Evolutionary conservation across 2,329 filamentous ascomycete species (phyloP).

Genomic region (Pseudogymnoascus sp.): DNA sequence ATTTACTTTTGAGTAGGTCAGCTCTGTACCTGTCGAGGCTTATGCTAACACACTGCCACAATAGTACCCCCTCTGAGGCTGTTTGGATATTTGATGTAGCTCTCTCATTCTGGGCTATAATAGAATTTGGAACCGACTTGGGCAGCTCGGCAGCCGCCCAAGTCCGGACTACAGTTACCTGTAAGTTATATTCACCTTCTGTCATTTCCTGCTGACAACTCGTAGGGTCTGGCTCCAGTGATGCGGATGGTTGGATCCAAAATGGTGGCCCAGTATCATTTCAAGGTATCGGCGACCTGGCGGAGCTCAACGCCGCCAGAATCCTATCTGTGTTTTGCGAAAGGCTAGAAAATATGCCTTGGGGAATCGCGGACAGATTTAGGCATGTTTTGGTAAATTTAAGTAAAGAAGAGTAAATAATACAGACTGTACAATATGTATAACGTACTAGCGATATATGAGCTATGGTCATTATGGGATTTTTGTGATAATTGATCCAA

Average conservation of each 20-base stretch:
- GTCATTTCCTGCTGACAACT: background rate
- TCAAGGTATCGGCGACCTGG: slow-evolving; percentile 14
- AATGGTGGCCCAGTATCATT: slow-evolving; percentile 15
- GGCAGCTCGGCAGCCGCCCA: background rate
- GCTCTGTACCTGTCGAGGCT: background rate
- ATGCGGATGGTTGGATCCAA: slow-evolving; percentile 15
- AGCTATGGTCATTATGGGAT: too few relatives aligned
- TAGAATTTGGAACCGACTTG: slow-evolving; percentile 13
- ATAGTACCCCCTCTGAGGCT: slow-evolving; percentile 14
- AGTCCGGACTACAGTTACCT: slow-evolving; percentile 12
- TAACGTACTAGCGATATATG: background rate
- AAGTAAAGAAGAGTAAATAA: slow-evolving; percentile 12
- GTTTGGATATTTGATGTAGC: slow-evolving; percentile 16
- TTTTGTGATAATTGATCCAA: background rate
- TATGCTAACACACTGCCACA: background rate
- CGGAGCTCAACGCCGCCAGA: slow-evolving; percentile 14
- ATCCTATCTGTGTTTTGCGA: slow-evolving; percentile 15
- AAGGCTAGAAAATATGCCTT: slow-evolving; percentile 16
- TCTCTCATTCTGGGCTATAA: slow-evolving; percentile 16
- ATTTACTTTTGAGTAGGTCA: slow-evolving; percentile 17
- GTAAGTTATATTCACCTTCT: slow-evolving; percentile 8
- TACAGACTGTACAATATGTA: background rate
- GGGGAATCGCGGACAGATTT: slow-evolving; percentile 14
- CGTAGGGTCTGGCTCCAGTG: slow-evolving; percentile 15
- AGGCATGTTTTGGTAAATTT: slow-evolving; percentile 16